Evolutionary conservation across 768 basidiomycete species (phyloP), one percentile per base, ranked within the genome.

Genomic region (Pholiota molesta): DNA sequence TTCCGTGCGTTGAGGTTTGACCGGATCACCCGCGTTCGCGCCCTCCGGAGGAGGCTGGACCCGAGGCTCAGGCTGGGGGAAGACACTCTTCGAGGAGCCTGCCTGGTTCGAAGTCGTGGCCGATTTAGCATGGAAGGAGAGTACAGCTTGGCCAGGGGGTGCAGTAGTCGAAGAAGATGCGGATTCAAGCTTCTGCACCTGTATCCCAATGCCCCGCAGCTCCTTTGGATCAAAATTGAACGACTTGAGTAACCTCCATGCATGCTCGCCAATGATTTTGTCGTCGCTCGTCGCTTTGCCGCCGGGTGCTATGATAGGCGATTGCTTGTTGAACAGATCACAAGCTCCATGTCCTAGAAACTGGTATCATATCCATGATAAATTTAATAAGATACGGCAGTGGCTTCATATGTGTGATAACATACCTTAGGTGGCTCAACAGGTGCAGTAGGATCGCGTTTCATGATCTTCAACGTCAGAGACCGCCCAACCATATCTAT

Each of bases 321-420:
- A 76, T 69, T 94, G 90, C 70, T 90, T 92, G 73, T 85, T 95
- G 78, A 89, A 94, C 1, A 85, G 79, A 58, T 94, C 88, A 70
- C 94, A 97, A 3, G 83, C 75, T 11, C 97, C 96, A 68, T 97
- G 96, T 0, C 97, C 96, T 69, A 98, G 83, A 68, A 96, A 97
- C 94, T 95, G 66, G 1, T 62, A 1, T 39, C 59, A 23, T 5
- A 58, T 49, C 11, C 62, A 55, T 58, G 42, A 42, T 9, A 40
- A 44, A 29, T 14, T 35, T 37, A 13, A 13, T 37, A 16, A 37
- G 35, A 16, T 37, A 16, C 35, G 5, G 14, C 5, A 37, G 13
- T 7, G 19, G 14, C 51, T 14, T 13, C 52, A 23, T 44, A 44
- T 9, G 2, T 1, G 23, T 3, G 52, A 31, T 49, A 6, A 69